These are phyloP conservation scores for Atalantia buxifolia DNA, from an alignment of 345 rosid species.

Conservation along the genomic window DNA sequence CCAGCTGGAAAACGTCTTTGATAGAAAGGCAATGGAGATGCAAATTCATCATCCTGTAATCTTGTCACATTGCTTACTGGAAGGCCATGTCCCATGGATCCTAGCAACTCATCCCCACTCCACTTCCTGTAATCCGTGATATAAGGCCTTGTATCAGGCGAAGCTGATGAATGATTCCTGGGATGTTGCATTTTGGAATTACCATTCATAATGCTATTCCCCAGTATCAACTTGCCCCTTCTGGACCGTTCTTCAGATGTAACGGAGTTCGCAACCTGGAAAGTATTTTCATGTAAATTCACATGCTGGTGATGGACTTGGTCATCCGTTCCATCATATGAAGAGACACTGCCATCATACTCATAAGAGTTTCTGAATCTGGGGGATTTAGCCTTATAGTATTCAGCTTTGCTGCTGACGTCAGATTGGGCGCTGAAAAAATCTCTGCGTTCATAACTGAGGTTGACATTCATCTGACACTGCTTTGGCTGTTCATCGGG, in stretches of 20 bases:
- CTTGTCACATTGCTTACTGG: conserved; percentile 38
- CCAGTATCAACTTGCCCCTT: conserved; percentile 28
- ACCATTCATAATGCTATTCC: conserved; percentile 26
- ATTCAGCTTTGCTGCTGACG: conserved; percentile 29
- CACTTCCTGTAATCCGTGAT: conserved; percentile 24
- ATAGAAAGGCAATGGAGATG: conserved; percentile 33
- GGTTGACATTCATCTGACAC: conserved; percentile 13
- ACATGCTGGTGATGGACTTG: conserved; percentile 32
- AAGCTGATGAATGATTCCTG: conserved; percentile 28
- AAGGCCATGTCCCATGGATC: conserved; percentile 31
- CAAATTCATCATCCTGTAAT: conserved; percentile 35
- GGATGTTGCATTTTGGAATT: conserved; percentile 26
- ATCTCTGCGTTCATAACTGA: conserved; percentile 16
- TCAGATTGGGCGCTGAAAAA: conserved; percentile 43
- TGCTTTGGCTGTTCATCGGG: conserved; percentile 25
- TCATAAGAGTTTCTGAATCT: conserved; percentile 51
- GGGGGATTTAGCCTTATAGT: conserved; percentile 34
- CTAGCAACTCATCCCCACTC: conserved; percentile 33
- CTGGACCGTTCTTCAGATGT: conserved; percentile 32
- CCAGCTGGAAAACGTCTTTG: conserved; percentile 34
- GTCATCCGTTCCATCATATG: conserved; percentile 60
- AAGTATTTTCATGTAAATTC: conserved; percentile 22
- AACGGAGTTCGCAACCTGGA: conserved; percentile 23
- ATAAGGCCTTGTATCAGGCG: conserved; percentile 25
- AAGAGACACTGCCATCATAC: conserved; percentile 72